Percentiles rank a stretch among this genome's conserved stretches.
phyloP scores from a whole-genome alignment of 2,329 filamentous ascomycete genomes.

The Botrytis byssoidea region DNA sequence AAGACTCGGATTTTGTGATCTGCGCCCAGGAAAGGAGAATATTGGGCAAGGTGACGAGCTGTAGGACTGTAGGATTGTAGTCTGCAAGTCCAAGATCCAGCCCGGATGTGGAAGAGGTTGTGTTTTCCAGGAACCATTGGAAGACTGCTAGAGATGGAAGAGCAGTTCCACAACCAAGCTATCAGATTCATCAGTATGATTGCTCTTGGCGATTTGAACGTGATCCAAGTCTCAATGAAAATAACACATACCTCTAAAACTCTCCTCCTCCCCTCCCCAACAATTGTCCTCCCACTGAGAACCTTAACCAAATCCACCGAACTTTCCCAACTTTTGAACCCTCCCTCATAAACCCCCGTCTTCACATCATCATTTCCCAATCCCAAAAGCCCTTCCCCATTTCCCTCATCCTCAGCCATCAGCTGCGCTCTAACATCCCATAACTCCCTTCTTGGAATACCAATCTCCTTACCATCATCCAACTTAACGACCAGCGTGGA shows the following conservation, averaged over 20 bases:
- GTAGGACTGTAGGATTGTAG: slow-evolving; percentile 76
- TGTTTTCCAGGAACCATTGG: slow-evolving; percentile 50
- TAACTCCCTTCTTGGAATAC: slow-evolving; percentile 70
- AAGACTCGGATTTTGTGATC: slow-evolving; percentile 25
- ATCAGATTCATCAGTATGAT: slow-evolving; percentile 14
- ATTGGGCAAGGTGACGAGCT: slow-evolving; percentile 78
- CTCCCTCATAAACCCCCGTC: slow-evolving; percentile 80
- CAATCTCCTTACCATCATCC: slow-evolving; percentile 53
- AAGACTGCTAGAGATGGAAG: slow-evolving; percentile 71
- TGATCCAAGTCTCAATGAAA: not conserved
- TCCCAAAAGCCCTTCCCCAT: slow-evolving; percentile 50
- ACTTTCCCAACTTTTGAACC: slow-evolving; percentile 89
- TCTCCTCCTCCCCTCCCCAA: slow-evolving; percentile 24
- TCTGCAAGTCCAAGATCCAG: slow-evolving; percentile 69
- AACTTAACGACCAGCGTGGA: slow-evolving; percentile 58
- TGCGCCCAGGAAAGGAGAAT: slow-evolving; percentile 65
- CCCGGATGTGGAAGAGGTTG: slow-evolving; percentile 22
- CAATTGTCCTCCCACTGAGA: slow-evolving; percentile 15
- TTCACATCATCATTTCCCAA: slow-evolving; percentile 72
- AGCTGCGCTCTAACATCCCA: slow-evolving; percentile 81
- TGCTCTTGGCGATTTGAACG: too few relatives aligned
- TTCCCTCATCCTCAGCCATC: slow-evolving; percentile 70
- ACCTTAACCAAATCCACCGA: slow-evolving; percentile 75
- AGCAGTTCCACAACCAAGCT: slow-evolving; percentile 78
- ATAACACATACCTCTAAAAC: slow-evolving; percentile 36